These are phyloP conservation scores for Phaseolus coccineus DNA, from an alignment of 331 rosid species.

Conservation along the genomic window DNA sequence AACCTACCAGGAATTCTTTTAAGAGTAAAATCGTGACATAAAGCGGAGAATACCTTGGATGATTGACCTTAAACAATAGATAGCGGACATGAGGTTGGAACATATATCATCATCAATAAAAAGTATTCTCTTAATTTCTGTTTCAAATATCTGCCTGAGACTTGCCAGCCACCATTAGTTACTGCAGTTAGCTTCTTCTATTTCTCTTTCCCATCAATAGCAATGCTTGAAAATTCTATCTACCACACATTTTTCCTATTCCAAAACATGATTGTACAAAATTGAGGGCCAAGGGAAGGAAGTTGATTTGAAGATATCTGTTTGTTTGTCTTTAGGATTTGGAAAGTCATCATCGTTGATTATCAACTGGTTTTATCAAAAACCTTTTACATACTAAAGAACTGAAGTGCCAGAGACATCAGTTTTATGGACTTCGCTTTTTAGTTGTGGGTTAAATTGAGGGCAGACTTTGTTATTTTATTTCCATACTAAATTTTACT, in stretches of 20 bases:
- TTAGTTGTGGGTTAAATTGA: not conserved
- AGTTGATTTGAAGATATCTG: not conserved
- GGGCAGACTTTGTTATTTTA: not conserved
- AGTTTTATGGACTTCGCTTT: not conserved
- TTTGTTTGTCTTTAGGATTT: not conserved
- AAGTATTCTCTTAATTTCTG: not conserved
- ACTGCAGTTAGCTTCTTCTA: not conserved
- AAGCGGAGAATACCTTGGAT: too few relatives aligned
- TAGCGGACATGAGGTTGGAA: too few relatives aligned
- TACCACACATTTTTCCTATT: slow-evolving; percentile 2
- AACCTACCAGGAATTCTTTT: too few relatives aligned
- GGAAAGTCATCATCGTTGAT: not conserved
- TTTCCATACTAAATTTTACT: not conserved
- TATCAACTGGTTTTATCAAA: not conserved
- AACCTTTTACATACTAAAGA: not conserved
- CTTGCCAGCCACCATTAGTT: not conserved
- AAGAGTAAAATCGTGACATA: too few relatives aligned
- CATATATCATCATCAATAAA: too few relatives aligned
- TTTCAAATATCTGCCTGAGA: not conserved
- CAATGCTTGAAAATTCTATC: not conserved
- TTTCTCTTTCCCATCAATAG: not conserved
- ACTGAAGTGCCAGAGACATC: not conserved
- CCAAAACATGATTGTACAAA: not conserved
- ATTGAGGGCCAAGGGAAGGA: not conserved
- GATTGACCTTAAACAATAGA: too few relatives aligned